These are phyloP conservation scores for Tetradesmus lagerheimii DNA, from an alignment of 139 green algal species.

Conservation along the genomic window DNA sequence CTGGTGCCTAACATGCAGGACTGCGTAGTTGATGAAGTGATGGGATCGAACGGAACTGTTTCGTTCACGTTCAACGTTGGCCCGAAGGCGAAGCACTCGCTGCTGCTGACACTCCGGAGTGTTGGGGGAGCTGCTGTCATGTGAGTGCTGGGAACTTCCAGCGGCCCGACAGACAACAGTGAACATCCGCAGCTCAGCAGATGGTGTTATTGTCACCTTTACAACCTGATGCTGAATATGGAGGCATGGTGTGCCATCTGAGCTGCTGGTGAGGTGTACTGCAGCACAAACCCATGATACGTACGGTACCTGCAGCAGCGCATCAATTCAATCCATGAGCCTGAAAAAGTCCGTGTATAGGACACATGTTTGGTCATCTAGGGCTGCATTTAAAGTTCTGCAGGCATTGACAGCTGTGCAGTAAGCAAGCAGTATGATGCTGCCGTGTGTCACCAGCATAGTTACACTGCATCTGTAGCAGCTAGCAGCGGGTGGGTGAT, in stretches of 20 bases:
- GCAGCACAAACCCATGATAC: background rate
- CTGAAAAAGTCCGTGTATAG: no score
- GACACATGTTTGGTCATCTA: no score
- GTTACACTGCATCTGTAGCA: background rate
- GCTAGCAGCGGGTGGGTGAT: background rate
- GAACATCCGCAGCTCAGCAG: background rate
- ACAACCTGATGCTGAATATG: background rate
- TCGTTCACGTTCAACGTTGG: background rate
- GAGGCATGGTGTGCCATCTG: background rate
- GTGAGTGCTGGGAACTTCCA: constrained; percentile 1
- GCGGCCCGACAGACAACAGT: background rate
- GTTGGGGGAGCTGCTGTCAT: constrained; percentile 25
- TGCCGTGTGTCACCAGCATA: background rate
- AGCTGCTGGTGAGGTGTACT: background rate
- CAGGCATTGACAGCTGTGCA: no score
- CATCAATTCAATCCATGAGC: no score
- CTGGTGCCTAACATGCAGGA: constrained; percentile 14
- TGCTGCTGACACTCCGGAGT: constrained; percentile 33
- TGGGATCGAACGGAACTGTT: constrained; percentile 19
- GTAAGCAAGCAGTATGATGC: background rate
- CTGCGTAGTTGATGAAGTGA: constrained; percentile 28
- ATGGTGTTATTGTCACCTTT: background rate
- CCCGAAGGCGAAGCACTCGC: constrained; percentile 13
- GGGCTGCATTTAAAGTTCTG: no score
- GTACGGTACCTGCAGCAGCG: no score